These are phyloP conservation scores for Scenedesmus sp. DNA, from an alignment of 163 green algal genomes.

Conservation along the genomic window DNA sequence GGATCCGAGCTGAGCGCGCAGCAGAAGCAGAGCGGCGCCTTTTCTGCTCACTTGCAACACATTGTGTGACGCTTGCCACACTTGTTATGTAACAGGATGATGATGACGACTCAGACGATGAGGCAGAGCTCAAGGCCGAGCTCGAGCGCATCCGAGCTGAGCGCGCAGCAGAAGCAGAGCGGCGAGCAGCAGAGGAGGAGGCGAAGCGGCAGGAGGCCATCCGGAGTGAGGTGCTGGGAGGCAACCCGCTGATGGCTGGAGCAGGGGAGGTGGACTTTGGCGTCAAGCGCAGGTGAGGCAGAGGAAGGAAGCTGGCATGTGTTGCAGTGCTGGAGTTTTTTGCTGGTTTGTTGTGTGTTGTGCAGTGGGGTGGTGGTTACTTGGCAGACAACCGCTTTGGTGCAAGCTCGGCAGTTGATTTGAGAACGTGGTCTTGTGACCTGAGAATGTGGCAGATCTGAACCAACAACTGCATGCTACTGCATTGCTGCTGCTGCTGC, in stretches of 20 bases:
- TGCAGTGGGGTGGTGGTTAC: too few species aligned
- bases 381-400: too few species aligned
- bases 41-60: too few species aligned
- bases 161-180: constrained; percentile 84
- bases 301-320: too few species aligned
- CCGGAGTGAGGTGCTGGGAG: constrained; percentile 80
- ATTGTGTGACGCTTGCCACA: too few species aligned
- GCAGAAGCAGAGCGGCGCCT: too few species aligned
- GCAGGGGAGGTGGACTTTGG: constrained; percentile 62
- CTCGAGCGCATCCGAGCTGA: constrained; percentile 98
- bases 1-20: constrained; percentile 95
- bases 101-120: constrained; percentile 83
- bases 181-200: constrained; percentile 70
- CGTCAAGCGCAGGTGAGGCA: constrained; percentile 52
- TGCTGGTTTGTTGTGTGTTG: neutral
- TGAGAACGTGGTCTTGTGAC: too few species aligned
- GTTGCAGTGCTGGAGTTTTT: neutral
- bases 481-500: too few species aligned
- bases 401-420: too few species aligned
- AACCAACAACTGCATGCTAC: too few species aligned
- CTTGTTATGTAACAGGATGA: too few species aligned
- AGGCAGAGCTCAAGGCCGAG: constrained; percentile 94
- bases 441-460: too few species aligned
- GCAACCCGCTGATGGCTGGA: constrained; percentile 92
- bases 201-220: constrained; percentile 69